Base-by-base conservation (phyloP, 1,139 yeast genomes). In the Casaregolazyma lundiana region DNA sequence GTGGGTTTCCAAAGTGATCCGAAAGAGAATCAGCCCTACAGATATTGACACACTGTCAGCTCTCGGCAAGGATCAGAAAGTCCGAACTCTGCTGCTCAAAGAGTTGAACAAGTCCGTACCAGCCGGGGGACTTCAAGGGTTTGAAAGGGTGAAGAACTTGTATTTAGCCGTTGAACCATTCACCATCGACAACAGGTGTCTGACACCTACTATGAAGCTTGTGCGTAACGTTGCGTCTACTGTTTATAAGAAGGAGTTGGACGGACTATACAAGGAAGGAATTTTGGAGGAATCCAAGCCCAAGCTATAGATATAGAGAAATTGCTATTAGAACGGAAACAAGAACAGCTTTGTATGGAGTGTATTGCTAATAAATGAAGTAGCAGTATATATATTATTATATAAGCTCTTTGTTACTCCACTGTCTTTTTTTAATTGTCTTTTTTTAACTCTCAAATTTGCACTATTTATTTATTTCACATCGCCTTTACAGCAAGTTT, bases 161-260 rank as follows among this genome's bases (percentile, higher is more conserved):
- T 64, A 65, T 38, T 69, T 83, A 45, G 80, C 71, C 34, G 61
- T 83, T 44, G 92, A 84, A 53, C 90, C 94, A 2, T 74, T 85
- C 61, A 79, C 75, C 24, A 65, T 78, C 26, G 84, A 77, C 41
- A 77, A 79, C 50, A 82, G 80, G 44, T 77, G 80, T 11, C 66
- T 84, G 38, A 85, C 95, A 3, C 94, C 94, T 38, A 84, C 95
- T 2, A 66, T 84, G 61, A 85, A 85, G 67, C 74, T 84, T 52
- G 83, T 80, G 67, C 71, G 95, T 57, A 75, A 77, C 6, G 68
- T 72, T 38, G 85, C 87, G 8, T 67, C 73, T 32, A 75, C 73
- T 56, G 69, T 67, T 55, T 84, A 79, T 63, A 68, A 67, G 46
- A 56, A 63, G 1, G 68, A 66, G n/a, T 66, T 84, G 48, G 71